Base-by-base conservation (phyloP, 2,329 filamentous ascomycete genomes). In the Penicillium psychrosexuale region DNA sequence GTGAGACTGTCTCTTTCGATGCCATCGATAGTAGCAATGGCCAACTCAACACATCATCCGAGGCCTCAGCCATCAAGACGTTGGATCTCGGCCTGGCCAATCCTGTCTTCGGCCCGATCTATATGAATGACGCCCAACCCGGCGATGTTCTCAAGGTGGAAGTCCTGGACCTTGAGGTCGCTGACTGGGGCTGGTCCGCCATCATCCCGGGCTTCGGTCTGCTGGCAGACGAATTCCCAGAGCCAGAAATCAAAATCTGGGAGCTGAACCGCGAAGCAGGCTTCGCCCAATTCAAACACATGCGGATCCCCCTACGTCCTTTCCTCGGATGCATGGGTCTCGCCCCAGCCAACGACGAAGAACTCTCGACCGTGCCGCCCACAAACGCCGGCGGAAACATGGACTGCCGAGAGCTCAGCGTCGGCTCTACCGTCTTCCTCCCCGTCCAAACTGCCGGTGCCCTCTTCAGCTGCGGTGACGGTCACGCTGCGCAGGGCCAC, bases 281-380 rank as follows among this genome's bases (percentile, higher is more conserved):
- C 5, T 77, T 74, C 55, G 70, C 78, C 1, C 69, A 76, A 6
- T 80, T 82, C 66, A 78, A 76, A 44, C 66, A 75, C 19, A 77
- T 83, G 54, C 74, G 73, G 3, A 72, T 83, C 33, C 79, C 80
- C 1, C 69, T 81, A 11, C 70, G 75, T 22, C 80, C 81, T 0
- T 83, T 82, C 64, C 70, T 82, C 9, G 81, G 81, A 19, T 74
- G 81, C 30, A 77, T 82, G 58, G 81, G 80, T 31, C 69, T 83
- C 5, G 80, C 80, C 0, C 80, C 77, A 0, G 75, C 71, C 9
- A 70, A 66, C 11, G 68, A 73, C 22, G 78, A 75, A 27, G 75
- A 80, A 43, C 75, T 80, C 48, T 73, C 72, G 27, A 82, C 77
- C 3, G 78, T 83, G 17, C 80, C 80, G 24, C 80, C 80, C 0